Conservation (phyloP, 2,329 filamentous ascomycete species). For the Xenoacremonium recifei region DNA sequence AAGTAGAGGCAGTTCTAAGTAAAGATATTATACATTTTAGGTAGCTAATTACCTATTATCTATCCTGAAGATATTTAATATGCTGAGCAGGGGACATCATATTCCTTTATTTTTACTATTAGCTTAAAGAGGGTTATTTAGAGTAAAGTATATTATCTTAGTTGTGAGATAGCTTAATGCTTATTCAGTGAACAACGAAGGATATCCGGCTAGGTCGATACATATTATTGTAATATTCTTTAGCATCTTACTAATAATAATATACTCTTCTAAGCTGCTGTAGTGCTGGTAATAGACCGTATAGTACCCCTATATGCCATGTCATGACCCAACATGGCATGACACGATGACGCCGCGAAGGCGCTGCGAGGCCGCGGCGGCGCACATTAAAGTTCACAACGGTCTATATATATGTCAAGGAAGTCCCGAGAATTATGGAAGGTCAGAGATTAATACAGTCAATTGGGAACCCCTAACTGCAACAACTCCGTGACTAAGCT, state of each 20-base stretch:
- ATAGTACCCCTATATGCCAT: slow-evolving; percentile 74
- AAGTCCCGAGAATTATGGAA: no score
- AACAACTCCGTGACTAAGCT: no score
- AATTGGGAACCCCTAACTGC: no score
- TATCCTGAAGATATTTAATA: slow-evolving; percentile 75
- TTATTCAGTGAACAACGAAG: slow-evolving; percentile 67
- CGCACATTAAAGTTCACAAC: no score
- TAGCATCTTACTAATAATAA: slow-evolving; percentile 64
- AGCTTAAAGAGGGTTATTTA: slow-evolving; percentile 55
- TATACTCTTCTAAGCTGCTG: slow-evolving; percentile 70
- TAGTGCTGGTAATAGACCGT: slow-evolving; percentile 73
- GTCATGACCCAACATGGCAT: no score
- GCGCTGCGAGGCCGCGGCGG: no score
- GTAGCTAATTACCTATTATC: slow-evolving; percentile 63
- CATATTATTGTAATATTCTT: slow-evolving; percentile 65
- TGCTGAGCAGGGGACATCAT: slow-evolving; percentile 68
- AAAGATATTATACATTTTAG: slow-evolving; percentile 68
- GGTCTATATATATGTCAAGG: no score
- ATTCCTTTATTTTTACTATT: slow-evolving; percentile 57
- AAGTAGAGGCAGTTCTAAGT: slow-evolving; percentile 71
- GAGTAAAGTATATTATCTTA: slow-evolving; percentile 54
- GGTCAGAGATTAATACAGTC: no score
- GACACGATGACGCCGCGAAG: no score
- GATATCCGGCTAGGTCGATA: slow-evolving; percentile 66
- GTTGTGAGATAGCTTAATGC: slow-evolving; percentile 72